phyloP scores from a whole-genome alignment of 441 rosid genomes.

The Aquilaria agallochum region DNA sequence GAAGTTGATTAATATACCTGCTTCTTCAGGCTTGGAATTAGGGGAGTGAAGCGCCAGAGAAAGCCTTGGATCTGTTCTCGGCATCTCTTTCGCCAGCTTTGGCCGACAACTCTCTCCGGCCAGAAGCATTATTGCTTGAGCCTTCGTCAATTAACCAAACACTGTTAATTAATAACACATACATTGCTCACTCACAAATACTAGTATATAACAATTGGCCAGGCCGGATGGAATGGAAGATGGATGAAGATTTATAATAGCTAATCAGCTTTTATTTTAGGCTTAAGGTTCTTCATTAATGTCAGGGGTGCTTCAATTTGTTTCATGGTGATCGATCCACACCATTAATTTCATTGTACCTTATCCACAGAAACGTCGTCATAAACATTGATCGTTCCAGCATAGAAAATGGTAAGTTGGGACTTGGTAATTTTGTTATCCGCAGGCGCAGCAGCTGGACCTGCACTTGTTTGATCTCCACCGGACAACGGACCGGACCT shows the following conservation, averaged over 20 bases:
- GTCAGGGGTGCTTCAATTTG: too few species aligned
- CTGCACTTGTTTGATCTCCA: not conserved
- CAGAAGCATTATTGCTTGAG: slow-evolving; percentile 32
- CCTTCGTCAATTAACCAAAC: slow-evolving; percentile 14
- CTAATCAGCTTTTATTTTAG: too few species aligned
- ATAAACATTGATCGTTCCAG: slow-evolving; percentile 31
- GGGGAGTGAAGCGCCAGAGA: slow-evolving; percentile 8
- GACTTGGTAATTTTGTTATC: slow-evolving; percentile 15
- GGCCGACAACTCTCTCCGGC: slow-evolving; percentile 26
- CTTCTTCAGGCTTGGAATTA: slow-evolving; percentile 14
- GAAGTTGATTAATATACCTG: slow-evolving; percentile 3
- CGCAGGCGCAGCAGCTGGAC: too few species aligned
- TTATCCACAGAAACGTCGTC: slow-evolving; percentile 34
- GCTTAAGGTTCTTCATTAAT: too few species aligned
- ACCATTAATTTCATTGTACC: slow-evolving; percentile 18
- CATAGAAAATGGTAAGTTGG: slow-evolving; percentile 43
- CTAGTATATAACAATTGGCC: too few species aligned
- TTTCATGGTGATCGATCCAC: too few species aligned
- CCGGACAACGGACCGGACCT: slow-evolving; percentile 7
- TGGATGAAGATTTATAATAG: too few species aligned
- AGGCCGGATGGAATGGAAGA: too few species aligned
- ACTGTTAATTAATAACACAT: not conserved
- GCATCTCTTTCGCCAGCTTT: slow-evolving; percentile 10
- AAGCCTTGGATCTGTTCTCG: slow-evolving; percentile 9
- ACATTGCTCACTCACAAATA: too few species aligned